A percentile compares a stretch with the other conserved stretches of the same genome.
phyloP scores from a whole-genome alignment of 2,329 filamentous ascomycete species.

The Fusarium domesticum region DNA sequence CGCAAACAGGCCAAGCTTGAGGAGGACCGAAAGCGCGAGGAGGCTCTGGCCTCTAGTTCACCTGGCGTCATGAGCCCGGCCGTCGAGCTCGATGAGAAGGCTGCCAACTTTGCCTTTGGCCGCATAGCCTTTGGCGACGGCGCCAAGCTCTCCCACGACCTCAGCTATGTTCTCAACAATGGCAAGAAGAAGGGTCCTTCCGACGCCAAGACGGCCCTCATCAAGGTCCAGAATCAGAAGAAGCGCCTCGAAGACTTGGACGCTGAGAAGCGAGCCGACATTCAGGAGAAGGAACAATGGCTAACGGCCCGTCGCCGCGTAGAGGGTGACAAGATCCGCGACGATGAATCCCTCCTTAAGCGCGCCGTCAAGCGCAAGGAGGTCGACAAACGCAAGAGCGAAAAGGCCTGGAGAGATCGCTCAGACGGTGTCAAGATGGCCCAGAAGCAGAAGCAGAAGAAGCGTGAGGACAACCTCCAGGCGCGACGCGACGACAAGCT shows the following conservation, averaged over 20 bases:
- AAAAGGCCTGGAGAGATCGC: conserved; percentile 79
- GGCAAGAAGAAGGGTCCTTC: conserved; percentile 75
- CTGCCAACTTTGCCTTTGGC: conserved; percentile 81
- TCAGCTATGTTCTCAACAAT: conserved; percentile 54
- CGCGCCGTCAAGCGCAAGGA: conserved; percentile 95
- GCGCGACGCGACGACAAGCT: conserved; percentile 73
- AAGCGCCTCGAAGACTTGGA: conserved; percentile 73
- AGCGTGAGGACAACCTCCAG: conserved; percentile 74
- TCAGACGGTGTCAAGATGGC: conserved; percentile 69
- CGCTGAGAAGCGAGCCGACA: conserved; percentile 75
- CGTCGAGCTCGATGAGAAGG: conserved; percentile 48
- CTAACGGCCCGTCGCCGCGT: conserved; percentile 83
- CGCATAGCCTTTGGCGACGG: conserved; percentile 90
- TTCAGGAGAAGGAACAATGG: conserved; percentile 94
- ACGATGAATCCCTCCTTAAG: conserved; percentile 84
- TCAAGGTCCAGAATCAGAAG: conserved; percentile 82
- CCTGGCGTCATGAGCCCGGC: conserved; percentile 57
- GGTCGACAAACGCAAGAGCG: conserved; percentile 83
- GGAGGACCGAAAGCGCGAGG: conserved; percentile 66
- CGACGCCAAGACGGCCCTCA: conserved; percentile 82
- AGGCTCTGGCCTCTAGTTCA: conserved; percentile 61
- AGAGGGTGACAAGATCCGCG: conserved; percentile 83
- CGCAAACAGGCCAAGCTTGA: conserved; percentile 75
- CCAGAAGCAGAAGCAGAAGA: conserved; percentile 76
- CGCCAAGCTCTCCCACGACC: conserved; percentile 69